A percentile compares a stretch with the other conserved stretches of the same genome.
Conservation (phyloP, 345 rosid genomes). For the Ceriops decandra region DNA sequence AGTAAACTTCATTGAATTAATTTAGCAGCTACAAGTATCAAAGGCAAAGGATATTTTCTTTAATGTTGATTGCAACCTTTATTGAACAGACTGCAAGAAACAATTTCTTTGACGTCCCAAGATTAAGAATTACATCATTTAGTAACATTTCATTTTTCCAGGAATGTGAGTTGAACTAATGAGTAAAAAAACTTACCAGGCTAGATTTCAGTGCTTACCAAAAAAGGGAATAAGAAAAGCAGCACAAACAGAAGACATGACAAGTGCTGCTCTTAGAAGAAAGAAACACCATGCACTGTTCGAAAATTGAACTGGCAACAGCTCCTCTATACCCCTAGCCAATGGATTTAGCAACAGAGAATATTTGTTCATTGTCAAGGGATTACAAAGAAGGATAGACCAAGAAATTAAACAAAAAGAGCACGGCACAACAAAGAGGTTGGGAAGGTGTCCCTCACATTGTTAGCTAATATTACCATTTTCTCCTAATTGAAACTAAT, state of each 20-base stretch:
- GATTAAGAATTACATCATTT: neutral
- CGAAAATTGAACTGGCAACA: conserved; percentile 52
- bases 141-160: neutral
- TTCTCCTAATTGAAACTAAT: no score
- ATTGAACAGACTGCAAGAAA: neutral
- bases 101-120: neutral
- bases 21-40: no score
- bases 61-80: no score
- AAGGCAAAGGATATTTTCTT: no score
- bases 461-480: no score
- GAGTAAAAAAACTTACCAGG: neutral
- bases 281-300: conserved; percentile 53
- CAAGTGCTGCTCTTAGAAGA: conserved; percentile 69
- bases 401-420: neutral
- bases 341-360: conserved; percentile 82
- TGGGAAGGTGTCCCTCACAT: no score
- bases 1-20: no score
- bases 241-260: conserved; percentile 66
- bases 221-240: conserved; percentile 89
- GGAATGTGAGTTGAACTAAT: neutral
- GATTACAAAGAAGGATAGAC: conserved; percentile 1
- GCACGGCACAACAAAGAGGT: no score
- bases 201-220: conserved; percentile 36
- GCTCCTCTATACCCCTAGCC: conserved; percentile 88
- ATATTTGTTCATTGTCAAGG: conserved; percentile 46